Conservation (phyloP, 805 yeast species). For the Cyberlindnera xylosilytica region DNA sequence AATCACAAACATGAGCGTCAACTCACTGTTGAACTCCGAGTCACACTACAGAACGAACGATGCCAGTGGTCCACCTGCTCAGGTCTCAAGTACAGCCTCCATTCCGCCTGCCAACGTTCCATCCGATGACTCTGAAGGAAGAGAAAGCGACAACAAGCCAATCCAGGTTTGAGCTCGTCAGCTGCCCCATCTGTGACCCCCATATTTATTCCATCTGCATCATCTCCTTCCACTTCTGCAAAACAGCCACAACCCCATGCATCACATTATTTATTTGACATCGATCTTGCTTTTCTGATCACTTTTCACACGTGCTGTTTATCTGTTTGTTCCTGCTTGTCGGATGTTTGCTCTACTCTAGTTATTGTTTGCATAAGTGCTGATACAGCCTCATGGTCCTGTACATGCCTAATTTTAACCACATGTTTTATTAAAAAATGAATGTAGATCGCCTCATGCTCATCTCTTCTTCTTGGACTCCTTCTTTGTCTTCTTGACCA, state of each 20-base stretch:
- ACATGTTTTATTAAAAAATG: too few species aligned
- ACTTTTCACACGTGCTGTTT: too few species aligned
- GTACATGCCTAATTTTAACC: background rate
- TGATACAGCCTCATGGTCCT: background rate
- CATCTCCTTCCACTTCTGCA: too few species aligned
- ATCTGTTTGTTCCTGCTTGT: background rate
- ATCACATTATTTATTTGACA: too few species aligned
- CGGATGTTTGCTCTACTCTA: background rate
- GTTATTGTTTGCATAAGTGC: background rate
- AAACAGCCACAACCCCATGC: too few species aligned
- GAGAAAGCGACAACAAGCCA: background rate
- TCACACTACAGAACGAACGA: background rate
- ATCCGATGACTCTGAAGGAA: background rate
- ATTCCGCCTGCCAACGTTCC: background rate
- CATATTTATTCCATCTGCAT: background rate
- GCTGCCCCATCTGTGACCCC: too few species aligned
- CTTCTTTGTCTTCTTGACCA: background rate
- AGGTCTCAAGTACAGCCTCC: background rate
- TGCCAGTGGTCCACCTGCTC: background rate
- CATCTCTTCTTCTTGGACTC: constrained; percentile 7
- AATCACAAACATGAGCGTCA: constrained; percentile 19
- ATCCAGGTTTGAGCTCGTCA: constrained; percentile 1
- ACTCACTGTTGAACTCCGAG: constrained; percentile 18
- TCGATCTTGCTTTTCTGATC: too few species aligned
- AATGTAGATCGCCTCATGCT: too few species aligned